Conservation (phyloP, 2,329 filamentous ascomycete genomes). For the Dryadomyces quercivorus region DNA sequence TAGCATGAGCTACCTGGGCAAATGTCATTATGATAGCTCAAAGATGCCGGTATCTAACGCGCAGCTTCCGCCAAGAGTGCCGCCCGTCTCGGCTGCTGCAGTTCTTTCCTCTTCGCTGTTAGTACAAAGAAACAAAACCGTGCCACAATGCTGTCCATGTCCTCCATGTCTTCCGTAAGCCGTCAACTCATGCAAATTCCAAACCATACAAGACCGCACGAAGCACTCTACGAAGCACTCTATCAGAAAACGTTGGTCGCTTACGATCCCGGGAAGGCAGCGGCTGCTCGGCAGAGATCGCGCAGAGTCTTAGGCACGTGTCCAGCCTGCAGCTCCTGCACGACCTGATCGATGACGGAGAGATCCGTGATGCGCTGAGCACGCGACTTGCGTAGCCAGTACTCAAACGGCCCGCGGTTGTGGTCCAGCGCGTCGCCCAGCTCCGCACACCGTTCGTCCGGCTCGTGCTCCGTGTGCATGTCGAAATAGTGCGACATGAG, state of each 20-base stretch:
- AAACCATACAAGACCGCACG: not conserved
- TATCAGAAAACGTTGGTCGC: too few relatives aligned
- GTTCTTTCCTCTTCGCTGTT: too few relatives aligned
- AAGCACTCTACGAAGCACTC: too few relatives aligned
- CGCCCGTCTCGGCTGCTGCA: too few relatives aligned
- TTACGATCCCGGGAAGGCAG: conserved; percentile 13
- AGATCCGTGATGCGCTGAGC: conserved; percentile 22
- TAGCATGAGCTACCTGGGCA: too few relatives aligned
- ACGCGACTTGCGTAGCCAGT: conserved; percentile 32
- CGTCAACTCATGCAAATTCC: not conserved
- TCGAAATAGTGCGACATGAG: conserved; percentile 34
- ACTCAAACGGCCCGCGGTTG: conserved; percentile 33
- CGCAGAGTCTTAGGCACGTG: conserved; percentile 19
- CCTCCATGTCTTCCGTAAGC: too few relatives aligned
- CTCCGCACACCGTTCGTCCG: conserved; percentile 28
- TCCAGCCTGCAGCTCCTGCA: conserved; percentile 23
- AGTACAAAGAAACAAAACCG: too few relatives aligned
- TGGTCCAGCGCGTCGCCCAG: conserved; percentile 27
- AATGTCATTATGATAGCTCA: too few relatives aligned
- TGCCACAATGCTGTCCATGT: too few relatives aligned
- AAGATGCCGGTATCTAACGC: too few relatives aligned
- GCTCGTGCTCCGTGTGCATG: conserved; percentile 31
- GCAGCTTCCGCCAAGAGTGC: too few relatives aligned
- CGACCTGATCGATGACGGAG: conserved; percentile 22
- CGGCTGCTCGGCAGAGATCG: conserved; percentile 17